Base-by-base conservation (phyloP, 2,329 filamentous ascomycete genomes). In the Magnaporthales sp. region DNA sequence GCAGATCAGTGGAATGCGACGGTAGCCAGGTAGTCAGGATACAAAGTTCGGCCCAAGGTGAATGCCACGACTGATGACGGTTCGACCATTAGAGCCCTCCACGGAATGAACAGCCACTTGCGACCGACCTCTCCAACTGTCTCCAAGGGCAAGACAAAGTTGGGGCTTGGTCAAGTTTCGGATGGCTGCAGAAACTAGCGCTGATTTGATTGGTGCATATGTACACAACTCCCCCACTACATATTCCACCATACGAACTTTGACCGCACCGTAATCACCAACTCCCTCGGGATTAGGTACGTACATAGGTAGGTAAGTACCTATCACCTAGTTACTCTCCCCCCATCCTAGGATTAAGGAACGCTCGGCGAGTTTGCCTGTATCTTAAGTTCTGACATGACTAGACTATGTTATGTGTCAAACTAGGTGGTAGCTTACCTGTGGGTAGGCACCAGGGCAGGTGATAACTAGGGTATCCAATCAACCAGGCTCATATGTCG, bases 121-220 rank as follows among this genome's bases (percentile, higher is more conserved):
- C 56, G 24, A 60, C 24, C 38, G n/a, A 26, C 56, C 15, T 26
- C 56, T 26, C 56, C 56, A 60, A 60, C 56, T 27, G 22, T 58
- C 54, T 58, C 54, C 22, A 22, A 22, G n/a, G 24, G 54, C 54
- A 58, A 58, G 56, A 60, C 56, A 60, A 60, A 60, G 56, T 60
- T 60, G 56, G 56, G 56, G 24, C 56, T 60, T 60, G 26, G 56
- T 27, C 22, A 24, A 60, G 56, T 60, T 60, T 26, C 56, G 56
- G 56, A 60, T 60, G 56, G 56, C 56, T 60, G 56, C 56, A 60
- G 56, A 60, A 60, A 60, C 56, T 60, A 60, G 56, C 56, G 7
- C 26, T 27, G 11, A 27, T 60, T 27, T 27, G 56, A 60, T 60
- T 60, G 56, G 56, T 60, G 26, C 24, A 60, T 24, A 60, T 13